Conservation (phyloP, 441 rosid species). For the Corymbia citriodora region DNA sequence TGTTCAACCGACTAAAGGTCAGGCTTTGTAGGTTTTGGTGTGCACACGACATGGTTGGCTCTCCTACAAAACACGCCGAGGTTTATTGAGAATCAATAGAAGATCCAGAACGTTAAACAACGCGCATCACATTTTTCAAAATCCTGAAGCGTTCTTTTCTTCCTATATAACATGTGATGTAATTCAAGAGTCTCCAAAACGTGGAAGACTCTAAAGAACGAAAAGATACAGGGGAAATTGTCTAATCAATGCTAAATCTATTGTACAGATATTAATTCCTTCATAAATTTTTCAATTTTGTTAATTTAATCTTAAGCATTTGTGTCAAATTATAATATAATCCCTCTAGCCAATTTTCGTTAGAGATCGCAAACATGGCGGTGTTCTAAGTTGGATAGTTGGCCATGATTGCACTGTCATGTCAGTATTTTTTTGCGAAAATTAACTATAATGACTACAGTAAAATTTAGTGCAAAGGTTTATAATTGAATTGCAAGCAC, state of each 20-base stretch:
- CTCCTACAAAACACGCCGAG: not conserved
- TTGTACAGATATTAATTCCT: not conserved
- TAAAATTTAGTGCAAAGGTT: no score
- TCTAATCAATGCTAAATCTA: no score
- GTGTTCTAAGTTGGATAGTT: no score
- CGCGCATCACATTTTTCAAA: not conserved
- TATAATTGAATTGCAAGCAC: no score
- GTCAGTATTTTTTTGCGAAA: no score
- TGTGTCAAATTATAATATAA: no score
- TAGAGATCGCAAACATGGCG: no score
- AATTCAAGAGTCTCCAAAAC: not conserved
- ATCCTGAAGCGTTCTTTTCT: not conserved
- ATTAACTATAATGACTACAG: no score
- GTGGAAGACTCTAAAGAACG: not conserved
- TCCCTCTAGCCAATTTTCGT: no score
- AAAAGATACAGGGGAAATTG: not conserved
- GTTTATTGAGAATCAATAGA: not conserved
- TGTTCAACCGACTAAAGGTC: not conserved
- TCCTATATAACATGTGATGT: not conserved
- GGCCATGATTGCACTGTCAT: no score
- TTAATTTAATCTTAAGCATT: no score
- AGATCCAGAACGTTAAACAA: not conserved
- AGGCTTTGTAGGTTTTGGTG: not conserved
- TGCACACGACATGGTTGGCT: not conserved
- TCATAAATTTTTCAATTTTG: no score